phyloP scores from a whole-genome alignment of 495 filamentous ascomycete species.

The Clavariopsis aquatica region DNA sequence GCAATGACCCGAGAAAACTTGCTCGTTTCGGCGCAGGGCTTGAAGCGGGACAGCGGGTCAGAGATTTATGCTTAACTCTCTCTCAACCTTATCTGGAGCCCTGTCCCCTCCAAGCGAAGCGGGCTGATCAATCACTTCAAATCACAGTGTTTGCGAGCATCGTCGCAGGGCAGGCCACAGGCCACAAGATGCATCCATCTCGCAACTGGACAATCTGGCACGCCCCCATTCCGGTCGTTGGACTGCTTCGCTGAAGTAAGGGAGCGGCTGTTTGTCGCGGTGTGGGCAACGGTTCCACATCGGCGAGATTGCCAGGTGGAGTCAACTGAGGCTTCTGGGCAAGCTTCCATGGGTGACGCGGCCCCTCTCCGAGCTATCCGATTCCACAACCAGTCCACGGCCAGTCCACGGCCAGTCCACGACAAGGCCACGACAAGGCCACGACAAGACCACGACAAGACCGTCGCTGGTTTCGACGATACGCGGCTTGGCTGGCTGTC shows the following conservation, averaged over 20 bases:
- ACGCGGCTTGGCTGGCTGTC: conserved; percentile 24
- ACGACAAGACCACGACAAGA: conserved; percentile 18
- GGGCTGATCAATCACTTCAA: conserved; percentile 19
- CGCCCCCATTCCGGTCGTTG: too few species aligned
- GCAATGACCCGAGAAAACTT: conserved; percentile 4
- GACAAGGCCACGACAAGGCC: not conserved
- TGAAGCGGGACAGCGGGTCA: conserved; percentile 29
- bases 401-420: conserved; percentile 4
- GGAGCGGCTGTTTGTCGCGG: not conserved
- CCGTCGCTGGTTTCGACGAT: conserved; percentile 16
- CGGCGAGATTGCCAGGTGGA: not conserved
- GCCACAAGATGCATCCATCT: too few species aligned
- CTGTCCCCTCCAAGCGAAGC: conserved; percentile 12
- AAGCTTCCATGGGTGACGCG: conserved; percentile 27
- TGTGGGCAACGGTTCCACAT: not conserved
- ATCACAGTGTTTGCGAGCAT: not conserved
- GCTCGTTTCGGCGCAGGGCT: conserved; percentile 15
- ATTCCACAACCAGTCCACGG: conserved; percentile 1
- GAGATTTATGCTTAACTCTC: conserved; percentile 34
- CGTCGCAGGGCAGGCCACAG: not conserved
- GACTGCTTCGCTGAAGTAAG: conserved; percentile 10
- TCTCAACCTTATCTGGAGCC: conserved; percentile 34
- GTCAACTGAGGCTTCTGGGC: not conserved
- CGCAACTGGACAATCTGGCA: too few species aligned
- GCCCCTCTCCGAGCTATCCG: conserved; percentile 34